phyloP scores from a whole-genome alignment of 768 basidiomycete genomes.

The Lactarius hengduanensis region DNA sequence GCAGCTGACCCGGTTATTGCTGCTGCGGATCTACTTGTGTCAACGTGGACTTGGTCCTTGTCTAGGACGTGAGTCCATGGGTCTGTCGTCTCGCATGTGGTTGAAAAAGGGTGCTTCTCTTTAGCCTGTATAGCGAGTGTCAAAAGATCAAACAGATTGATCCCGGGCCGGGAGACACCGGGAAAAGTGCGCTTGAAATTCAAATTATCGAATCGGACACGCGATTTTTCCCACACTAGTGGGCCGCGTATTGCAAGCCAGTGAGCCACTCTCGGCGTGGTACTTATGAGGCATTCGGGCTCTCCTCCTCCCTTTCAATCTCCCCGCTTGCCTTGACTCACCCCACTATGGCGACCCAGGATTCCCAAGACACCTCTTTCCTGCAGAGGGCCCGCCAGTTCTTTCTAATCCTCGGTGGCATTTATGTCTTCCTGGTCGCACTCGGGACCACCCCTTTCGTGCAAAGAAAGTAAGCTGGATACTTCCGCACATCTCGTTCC shows the following conservation, averaged over 20 bases:
- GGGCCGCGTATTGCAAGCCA: too few species aligned
- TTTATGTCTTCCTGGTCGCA: conserved; percentile 51
- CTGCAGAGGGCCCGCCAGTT: conserved; percentile 34
- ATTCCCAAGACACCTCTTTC: not conserved
- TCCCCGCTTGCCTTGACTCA: not conserved
- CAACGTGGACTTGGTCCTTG: not conserved
- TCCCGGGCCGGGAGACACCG: not conserved
- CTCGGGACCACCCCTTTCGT: conserved; percentile 59
- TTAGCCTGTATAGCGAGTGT: not conserved
- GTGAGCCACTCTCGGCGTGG: not conserved
- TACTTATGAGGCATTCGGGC: not conserved
- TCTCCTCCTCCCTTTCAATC: not conserved
- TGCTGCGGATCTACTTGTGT: not conserved
- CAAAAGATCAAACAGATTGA: not conserved
- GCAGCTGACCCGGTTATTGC: not conserved
- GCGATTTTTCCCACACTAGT: not conserved
- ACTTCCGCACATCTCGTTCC: not conserved
- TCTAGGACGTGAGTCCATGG: not conserved
- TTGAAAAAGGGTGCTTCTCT: not conserved
- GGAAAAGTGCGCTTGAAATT: not conserved
- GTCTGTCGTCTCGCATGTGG: not conserved
- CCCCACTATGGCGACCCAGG: not conserved
- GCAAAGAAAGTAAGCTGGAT: conserved; percentile 63
- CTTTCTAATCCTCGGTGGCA: conserved; percentile 44
- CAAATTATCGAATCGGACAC: not conserved